A percentile compares a stretch with the other conserved stretches of the same genome.
These are phyloP conservation scores for Kodamaea sp. DNA, from an alignment of 1,139 yeast genomes.

Conservation along the genomic window DNA sequence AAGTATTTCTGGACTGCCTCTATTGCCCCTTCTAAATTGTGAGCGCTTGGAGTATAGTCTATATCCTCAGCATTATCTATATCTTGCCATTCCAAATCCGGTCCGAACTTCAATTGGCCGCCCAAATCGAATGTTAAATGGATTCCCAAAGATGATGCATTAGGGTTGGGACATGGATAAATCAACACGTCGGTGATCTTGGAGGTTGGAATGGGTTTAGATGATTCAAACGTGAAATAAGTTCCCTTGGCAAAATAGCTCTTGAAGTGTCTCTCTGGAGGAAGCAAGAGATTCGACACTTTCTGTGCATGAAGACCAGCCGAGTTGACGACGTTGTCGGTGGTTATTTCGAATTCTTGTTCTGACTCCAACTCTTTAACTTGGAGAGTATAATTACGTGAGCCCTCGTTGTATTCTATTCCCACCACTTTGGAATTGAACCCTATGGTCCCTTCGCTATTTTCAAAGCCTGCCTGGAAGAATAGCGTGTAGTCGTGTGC, in stretches of 20 bases:
- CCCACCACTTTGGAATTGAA: conserved; percentile 57
- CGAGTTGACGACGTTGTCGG: conserved; percentile 66
- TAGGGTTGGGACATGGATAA: conserved; percentile 79
- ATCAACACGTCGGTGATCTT: conserved; percentile 44
- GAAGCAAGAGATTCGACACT: conserved; percentile 68
- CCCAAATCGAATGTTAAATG: conserved; percentile 84
- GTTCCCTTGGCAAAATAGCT: conserved; percentile 83
- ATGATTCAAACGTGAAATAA: conserved; percentile 55
- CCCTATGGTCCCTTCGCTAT: conserved; percentile 65
- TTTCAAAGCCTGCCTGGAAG: conserved; percentile 52
- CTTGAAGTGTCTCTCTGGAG: conserved; percentile 56
- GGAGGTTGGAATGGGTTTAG: conserved; percentile 32
- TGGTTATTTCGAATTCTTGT: conserved; percentile 46
- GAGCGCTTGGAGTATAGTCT: conserved; percentile 49
- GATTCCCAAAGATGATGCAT: conserved; percentile 78
- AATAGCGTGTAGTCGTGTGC: conserved; percentile 75
- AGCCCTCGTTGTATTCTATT: conserved; percentile 29
- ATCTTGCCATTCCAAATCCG: conserved; percentile 83
- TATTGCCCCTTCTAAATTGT: conserved; percentile 55
- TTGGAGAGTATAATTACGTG: conserved; percentile 26
- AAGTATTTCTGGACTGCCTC: conserved; percentile 63
- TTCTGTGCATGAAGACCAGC: conserved; percentile 78
- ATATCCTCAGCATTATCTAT: conserved; percentile 29
- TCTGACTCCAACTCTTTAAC: conserved; percentile 35
- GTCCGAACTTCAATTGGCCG: conserved; percentile 82